Conservation (phyloP, 768 basidiomycete genomes). For the Boletus reticuloceps region DNA sequence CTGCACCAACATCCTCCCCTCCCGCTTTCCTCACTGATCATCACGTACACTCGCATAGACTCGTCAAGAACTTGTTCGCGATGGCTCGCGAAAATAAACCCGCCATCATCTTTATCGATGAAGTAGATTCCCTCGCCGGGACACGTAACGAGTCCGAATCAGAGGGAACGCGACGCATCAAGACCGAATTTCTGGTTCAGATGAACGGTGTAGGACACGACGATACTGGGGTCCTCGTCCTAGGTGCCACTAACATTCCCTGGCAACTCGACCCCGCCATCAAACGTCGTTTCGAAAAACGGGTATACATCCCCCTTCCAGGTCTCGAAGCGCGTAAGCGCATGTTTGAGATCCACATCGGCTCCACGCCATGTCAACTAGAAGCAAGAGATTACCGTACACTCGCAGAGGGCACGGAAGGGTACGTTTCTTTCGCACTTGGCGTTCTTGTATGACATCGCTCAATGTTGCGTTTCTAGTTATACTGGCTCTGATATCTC, state of each 20-base stretch:
- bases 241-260: slow-evolving; percentile 98
- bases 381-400: slow-evolving; percentile 71
- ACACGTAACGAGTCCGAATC: slow-evolving; percentile 96
- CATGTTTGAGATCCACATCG: slow-evolving; percentile 98
- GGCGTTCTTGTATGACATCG: background rate
- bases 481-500: slow-evolving; percentile 96
- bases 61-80: slow-evolving; percentile 94
- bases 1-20: background rate
- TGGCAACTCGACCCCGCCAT: slow-evolving; percentile 98
- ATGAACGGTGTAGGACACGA: slow-evolving; percentile 99
- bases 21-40: background rate
- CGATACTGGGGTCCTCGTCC: slow-evolving; percentile 91
- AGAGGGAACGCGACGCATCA: slow-evolving; percentile 94
- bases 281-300: slow-evolving; percentile 97
- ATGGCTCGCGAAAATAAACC: slow-evolving; percentile 96
- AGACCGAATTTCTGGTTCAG: slow-evolving; percentile 96
- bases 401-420: slow-evolving; percentile 86
- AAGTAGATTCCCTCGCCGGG: slow-evolving; percentile 94
- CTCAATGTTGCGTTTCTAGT: slow-evolving; percentile 29
- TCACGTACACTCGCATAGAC: slow-evolving; percentile 39
- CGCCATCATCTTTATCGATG: slow-evolving; percentile 98
- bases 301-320: slow-evolving; percentile 97
- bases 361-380: slow-evolving; percentile 86
- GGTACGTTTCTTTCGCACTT: slow-evolving; percentile 38
- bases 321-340: slow-evolving; percentile 86